Evolutionary conservation across 2,329 filamentous ascomycete species (phyloP).

Genomic region (Ophiostoma himal-ulmi): DNA sequence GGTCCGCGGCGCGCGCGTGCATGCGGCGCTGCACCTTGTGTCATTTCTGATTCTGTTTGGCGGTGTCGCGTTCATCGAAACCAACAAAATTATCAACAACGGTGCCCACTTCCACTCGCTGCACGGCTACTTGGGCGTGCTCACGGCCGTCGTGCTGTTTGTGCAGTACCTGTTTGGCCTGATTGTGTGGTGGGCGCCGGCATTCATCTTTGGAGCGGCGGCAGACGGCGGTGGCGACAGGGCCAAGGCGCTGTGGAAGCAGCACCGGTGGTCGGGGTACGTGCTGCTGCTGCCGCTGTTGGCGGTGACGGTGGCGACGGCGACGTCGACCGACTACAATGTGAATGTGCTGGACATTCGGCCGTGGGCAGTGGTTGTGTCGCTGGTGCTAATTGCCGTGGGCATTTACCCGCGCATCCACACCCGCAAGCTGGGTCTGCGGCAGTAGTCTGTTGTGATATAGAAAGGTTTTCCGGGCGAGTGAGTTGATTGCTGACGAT

Average conservation of each 20-base stretch:
- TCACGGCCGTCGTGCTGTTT: slow-evolving; percentile 63
- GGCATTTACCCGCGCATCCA: slow-evolving; percentile 76
- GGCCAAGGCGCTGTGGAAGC: slow-evolving; percentile 84
- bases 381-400: slow-evolving; percentile 57
- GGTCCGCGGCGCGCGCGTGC: slow-evolving; percentile 50
- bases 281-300: slow-evolving; percentile 53
- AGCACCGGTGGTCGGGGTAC: slow-evolving; percentile 77
- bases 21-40: slow-evolving; percentile 64
- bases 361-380: slow-evolving; percentile 68
- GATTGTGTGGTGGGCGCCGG: slow-evolving; percentile 71
- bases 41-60: slow-evolving; percentile 56
- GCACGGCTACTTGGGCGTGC: slow-evolving; percentile 77
- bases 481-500: background rate
- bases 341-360: slow-evolving; percentile 62
- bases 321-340: slow-evolving; percentile 72
- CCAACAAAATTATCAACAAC: slow-evolving; percentile 70
- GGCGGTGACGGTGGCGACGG: slow-evolving; percentile 66
- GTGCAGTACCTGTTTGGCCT: slow-evolving; percentile 74
- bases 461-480: too few species aligned
- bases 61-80: slow-evolving; percentile 66
- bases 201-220: slow-evolving; percentile 59
- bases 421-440: slow-evolving; percentile 66
- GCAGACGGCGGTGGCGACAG: slow-evolving; percentile 70
- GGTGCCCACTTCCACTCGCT: slow-evolving; percentile 70
- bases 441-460: background rate